Evolutionary conservation across 2,329 filamentous ascomycete species (phyloP).

Genomic region (Trichophyton equinum): DNA sequence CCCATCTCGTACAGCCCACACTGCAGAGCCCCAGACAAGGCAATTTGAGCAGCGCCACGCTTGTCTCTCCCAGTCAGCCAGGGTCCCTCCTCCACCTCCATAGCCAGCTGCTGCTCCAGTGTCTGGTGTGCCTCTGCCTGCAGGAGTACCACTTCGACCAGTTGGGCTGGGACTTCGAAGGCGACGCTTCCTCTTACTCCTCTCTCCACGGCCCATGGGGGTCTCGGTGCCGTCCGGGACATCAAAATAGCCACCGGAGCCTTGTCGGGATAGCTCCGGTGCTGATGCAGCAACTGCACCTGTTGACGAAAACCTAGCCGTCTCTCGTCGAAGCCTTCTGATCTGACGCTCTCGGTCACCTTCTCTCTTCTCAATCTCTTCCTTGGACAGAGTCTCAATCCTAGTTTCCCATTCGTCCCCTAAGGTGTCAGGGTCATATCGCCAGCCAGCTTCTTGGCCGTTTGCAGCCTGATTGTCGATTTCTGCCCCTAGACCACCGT

Average conservation of each 20-base stretch:
- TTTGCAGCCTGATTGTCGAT: slow-evolving; percentile 83
- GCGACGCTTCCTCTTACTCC: slow-evolving; percentile 87
- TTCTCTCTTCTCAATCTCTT: slow-evolving; percentile 95
- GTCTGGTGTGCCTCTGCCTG: slow-evolving; percentile 69
- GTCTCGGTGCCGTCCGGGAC: slow-evolving; percentile 50
- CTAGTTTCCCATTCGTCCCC: slow-evolving; percentile 76
- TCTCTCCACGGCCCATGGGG: slow-evolving; percentile 78
- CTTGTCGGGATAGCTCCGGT: slow-evolving; percentile 54
- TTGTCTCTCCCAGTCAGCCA: slow-evolving; percentile 64
- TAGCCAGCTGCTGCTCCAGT: slow-evolving; percentile 49
- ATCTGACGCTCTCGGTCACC: slow-evolving; percentile 88
- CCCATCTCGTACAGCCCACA: slow-evolving; percentile 91
- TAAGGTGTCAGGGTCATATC: slow-evolving; percentile 84
- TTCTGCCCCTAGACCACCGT: slow-evolving; percentile 54
- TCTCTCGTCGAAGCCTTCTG: slow-evolving; percentile 73
- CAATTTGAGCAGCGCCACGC: slow-evolving; percentile 86
- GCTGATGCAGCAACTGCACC: slow-evolving; percentile 70
- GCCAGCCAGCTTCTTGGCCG: slow-evolving; percentile 76
- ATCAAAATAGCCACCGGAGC: slow-evolving; percentile 46
- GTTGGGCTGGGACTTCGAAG: slow-evolving; percentile 79
- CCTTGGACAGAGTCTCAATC: slow-evolving; percentile 70
- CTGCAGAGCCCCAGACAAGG: slow-evolving; percentile 70
- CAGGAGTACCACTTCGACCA: slow-evolving; percentile 55
- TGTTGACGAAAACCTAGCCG: slow-evolving; percentile 79
- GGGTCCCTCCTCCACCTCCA: slow-evolving; percentile 51